Conservation (phyloP, 805 yeast species). For the Cyberlindnera nakhonratchasimensis region DNA sequence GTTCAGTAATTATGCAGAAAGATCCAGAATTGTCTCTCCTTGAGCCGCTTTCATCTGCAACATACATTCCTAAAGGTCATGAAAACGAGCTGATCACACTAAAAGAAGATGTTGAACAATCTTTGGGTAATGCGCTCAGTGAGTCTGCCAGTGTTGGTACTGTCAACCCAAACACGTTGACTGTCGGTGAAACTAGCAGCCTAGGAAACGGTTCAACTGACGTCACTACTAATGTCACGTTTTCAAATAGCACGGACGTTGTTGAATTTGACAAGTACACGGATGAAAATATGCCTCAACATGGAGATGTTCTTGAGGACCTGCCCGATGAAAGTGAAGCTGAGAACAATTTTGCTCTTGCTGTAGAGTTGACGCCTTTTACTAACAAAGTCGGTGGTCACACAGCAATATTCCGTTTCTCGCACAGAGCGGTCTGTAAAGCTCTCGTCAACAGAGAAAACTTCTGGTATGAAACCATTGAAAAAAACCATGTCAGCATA, state of each 20-base stretch:
- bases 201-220: not conserved
- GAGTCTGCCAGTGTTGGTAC: slow-evolving; percentile 7
- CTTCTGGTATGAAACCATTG: slow-evolving; percentile 87
- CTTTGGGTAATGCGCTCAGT: slow-evolving; percentile 1
- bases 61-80: slow-evolving; percentile 66
- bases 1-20: slow-evolving; percentile 3
- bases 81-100: slow-evolving; percentile 21
- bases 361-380: slow-evolving; percentile 89
- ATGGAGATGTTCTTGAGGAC: not conserved
- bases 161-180: not conserved
- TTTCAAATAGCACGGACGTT: slow-evolving; percentile 14
- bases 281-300: slow-evolving; percentile 7
- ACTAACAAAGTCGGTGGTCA: slow-evolving; percentile 97
- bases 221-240: slow-evolving; percentile 10
- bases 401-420: slow-evolving; percentile 91
- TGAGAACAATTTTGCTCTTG: slow-evolving; percentile 52
- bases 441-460: slow-evolving; percentile 89
- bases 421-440: slow-evolving; percentile 90
- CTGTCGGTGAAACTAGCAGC: not conserved
- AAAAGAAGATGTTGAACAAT: slow-evolving; percentile 15
- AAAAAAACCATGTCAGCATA: slow-evolving; percentile 69
- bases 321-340: slow-evolving; percentile 22
- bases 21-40: slow-evolving; percentile 24
- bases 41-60: slow-evolving; percentile 67
- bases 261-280: slow-evolving; percentile 11